These are phyloP conservation scores for Fraxinus americana DNA, from an alignment of 257 asterid species.

Conservation along the genomic window DNA sequence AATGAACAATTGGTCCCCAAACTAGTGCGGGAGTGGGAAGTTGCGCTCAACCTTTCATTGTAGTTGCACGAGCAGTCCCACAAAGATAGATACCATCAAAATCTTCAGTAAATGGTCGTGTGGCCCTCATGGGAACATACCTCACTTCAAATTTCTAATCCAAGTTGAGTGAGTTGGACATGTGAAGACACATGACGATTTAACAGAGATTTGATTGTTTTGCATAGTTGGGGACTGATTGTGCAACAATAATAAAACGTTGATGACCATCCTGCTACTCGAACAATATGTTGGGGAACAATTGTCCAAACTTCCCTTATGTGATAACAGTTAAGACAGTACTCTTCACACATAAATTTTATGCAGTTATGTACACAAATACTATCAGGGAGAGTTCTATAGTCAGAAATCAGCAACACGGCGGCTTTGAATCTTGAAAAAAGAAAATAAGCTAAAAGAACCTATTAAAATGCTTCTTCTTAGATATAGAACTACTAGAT, in stretches of 20 bases:
- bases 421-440: too few relatives aligned
- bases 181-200: background rate
- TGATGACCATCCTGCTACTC: background rate
- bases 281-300: background rate
- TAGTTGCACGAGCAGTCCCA: background rate
- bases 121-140: background rate
- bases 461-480: background rate
- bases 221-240: background rate
- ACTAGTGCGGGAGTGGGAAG: background rate
- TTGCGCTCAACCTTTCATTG: background rate
- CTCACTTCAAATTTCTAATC: background rate
- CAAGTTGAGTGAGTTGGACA: background rate
- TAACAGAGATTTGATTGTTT: background rate
- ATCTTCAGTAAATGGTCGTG: background rate
- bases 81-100: background rate
- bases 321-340: background rate
- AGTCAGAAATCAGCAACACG: background rate
- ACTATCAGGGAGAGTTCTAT: background rate
- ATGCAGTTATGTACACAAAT: too few relatives aligned
- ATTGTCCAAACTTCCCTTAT: background rate
- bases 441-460: background rate
- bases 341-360: too few relatives aligned
- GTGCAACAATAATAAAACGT: background rate
- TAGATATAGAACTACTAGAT: background rate
- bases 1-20: background rate